phyloP scores from a whole-genome alignment of 2,329 filamentous ascomycete species.

The Rhynchosporium secalis region DNA sequence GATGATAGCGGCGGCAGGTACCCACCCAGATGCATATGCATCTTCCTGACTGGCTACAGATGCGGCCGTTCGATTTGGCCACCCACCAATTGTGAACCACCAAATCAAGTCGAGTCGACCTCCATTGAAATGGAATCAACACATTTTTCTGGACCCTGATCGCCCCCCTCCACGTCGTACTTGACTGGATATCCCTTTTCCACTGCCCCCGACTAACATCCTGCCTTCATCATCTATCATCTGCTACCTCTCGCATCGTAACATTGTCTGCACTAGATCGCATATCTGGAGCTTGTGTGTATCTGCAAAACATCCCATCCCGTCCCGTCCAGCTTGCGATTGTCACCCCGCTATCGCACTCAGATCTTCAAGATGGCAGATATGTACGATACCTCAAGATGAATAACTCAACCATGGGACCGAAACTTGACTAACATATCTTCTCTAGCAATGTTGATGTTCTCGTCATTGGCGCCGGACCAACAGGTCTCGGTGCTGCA shows the following conservation, averaged over 20 bases:
- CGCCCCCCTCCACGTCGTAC: no score
- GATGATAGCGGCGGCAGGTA: slow-evolving; percentile 5
- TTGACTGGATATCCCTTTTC: neutral
- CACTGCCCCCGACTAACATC: neutral
- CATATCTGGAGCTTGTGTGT: slow-evolving; percentile 8
- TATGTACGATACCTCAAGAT: slow-evolving; percentile 26
- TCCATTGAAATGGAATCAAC: neutral
- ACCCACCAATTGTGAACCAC: neutral
- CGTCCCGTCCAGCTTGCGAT: neutral
- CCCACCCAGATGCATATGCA: neutral
- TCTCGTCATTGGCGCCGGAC: slow-evolving; percentile 95
- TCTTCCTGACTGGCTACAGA: neutral
- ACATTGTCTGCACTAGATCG: slow-evolving; percentile 15
- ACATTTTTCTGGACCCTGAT: slow-evolving; percentile 10
- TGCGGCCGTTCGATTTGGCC: slow-evolving; percentile 4
- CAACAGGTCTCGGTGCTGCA: slow-evolving; percentile 94
- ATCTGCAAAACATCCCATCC: slow-evolving; percentile 16
- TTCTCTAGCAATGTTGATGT: slow-evolving; percentile 77
- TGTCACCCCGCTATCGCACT: slow-evolving; percentile 16
- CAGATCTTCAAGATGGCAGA: slow-evolving; percentile 23
- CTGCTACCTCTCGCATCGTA: slow-evolving; percentile 3
- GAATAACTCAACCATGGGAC: neutral
- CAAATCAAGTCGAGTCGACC: neutral
- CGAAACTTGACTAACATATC: slow-evolving; percentile 6
- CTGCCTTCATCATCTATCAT: neutral